These are phyloP conservation scores for Salix viminalis DNA, from an alignment of 345 rosid genomes.

Conservation along the genomic window DNA sequence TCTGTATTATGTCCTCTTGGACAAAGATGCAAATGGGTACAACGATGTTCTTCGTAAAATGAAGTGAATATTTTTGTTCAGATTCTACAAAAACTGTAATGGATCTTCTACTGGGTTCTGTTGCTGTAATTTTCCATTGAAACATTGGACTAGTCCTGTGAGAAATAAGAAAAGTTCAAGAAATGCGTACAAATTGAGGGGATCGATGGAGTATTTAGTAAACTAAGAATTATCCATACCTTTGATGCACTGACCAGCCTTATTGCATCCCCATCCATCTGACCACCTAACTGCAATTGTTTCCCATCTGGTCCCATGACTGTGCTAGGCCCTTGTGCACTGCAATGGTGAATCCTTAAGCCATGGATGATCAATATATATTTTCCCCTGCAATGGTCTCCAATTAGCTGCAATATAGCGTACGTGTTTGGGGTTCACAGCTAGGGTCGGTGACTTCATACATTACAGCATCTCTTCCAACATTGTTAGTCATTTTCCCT, in stretches of 20 bases:
- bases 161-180: background rate
- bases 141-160: too few relatives aligned
- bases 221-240: slow-evolving; percentile 42
- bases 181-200: too few relatives aligned
- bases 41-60: too few relatives aligned
- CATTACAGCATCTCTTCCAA: slow-evolving; percentile 37
- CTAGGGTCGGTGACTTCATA: slow-evolving; percentile 63
- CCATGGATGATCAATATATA: slow-evolving; percentile 55
- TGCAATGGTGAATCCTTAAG: slow-evolving; percentile 61
- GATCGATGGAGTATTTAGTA: too few relatives aligned
- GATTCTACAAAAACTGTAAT: too few relatives aligned
- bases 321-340: slow-evolving; percentile 39
- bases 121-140: too few relatives aligned
- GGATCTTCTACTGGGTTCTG: too few relatives aligned
- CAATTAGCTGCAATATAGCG: too few relatives aligned
- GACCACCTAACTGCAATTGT: slow-evolving; percentile 37
- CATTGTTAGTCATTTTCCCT: slow-evolving; percentile 59
- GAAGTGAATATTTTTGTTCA: too few relatives aligned
- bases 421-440: slow-evolving; percentile 53
- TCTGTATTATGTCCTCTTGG: too few relatives aligned
- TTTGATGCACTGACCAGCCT: slow-evolving; percentile 55
- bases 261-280: slow-evolving; percentile 67
- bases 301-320: slow-evolving; percentile 57
- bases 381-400: too few relatives aligned
- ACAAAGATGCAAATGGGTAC: too few relatives aligned